Percentiles rank a stretch among this genome's conserved stretches.
phyloP scores from a whole-genome alignment of 169 alveolate species.

The Theileria sp. region DNA sequence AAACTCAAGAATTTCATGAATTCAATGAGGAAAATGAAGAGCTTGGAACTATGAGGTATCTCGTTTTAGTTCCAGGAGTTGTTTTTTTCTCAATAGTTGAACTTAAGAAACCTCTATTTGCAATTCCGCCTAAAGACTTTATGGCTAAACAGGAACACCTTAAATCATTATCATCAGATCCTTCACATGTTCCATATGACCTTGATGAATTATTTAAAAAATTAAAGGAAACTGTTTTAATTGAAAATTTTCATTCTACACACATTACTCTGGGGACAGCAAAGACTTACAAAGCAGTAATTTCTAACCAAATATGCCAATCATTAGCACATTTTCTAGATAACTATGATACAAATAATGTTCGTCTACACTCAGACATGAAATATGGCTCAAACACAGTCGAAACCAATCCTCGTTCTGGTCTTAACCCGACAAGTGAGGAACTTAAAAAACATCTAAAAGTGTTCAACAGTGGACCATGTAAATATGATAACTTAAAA shows the following conservation, averaged over 20 bases:
- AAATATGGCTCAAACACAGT: neutral
- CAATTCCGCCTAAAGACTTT: constrained; percentile 56
- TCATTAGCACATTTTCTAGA: constrained; percentile 24
- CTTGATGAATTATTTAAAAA: constrained; percentile 16
- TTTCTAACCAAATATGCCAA: constrained; percentile 50
- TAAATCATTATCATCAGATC: neutral
- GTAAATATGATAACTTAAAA: constrained; percentile 13
- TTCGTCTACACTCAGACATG: neutral
- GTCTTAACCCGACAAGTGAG: neutral
- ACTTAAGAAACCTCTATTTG: constrained; percentile 29
- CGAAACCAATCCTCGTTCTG: neutral
- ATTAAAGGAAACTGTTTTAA: constrained; percentile 13
- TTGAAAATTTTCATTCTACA: constrained; percentile 58
- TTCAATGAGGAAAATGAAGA: neutral
- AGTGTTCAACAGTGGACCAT: constrained; percentile 24
- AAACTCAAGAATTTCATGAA: neutral
- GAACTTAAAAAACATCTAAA: constrained; percentile 23
- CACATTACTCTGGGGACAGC: constrained; percentile 61
- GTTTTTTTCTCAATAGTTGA: constrained; percentile 47
- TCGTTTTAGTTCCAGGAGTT: constrained; percentile 62
- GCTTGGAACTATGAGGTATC: constrained; percentile 18
- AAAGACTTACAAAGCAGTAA: constrained; percentile 54
- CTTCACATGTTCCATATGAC: constrained; percentile 1
- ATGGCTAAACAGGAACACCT: neutral
- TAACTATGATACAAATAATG: neutral